Percentiles rank a stretch among this genome's conserved stretches.
phyloP scores from a whole-genome alignment of 371 early-diverging fungal species.

The Circinella minor region DNA sequence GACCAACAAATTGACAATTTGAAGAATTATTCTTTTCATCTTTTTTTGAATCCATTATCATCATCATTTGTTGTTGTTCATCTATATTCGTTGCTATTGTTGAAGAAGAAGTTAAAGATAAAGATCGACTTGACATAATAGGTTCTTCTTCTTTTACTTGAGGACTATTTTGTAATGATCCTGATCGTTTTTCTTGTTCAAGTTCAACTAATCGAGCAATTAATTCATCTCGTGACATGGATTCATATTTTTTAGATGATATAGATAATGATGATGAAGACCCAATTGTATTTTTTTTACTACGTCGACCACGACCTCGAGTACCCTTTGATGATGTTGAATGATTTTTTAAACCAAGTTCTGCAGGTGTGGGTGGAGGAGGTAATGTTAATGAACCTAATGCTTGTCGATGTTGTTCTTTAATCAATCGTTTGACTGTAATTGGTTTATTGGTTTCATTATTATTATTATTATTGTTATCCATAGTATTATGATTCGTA shows the following conservation, averaged over 20 bases:
- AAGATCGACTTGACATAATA: not conserved
- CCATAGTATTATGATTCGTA: not conserved
- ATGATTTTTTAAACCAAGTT: constrained; percentile 27
- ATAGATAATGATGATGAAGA: not conserved
- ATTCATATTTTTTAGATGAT: constrained; percentile 17
- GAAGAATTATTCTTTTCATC: too few species aligned
- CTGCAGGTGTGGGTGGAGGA: constrained; percentile 44
- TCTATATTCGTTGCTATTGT: not conserved
- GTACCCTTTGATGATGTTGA: not conserved
- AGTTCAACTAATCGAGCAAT: constrained; percentile 32
- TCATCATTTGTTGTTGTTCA: not conserved
- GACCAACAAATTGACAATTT: too few species aligned
- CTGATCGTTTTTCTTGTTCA: constrained; percentile 29
- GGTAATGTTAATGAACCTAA: constrained; percentile 31
- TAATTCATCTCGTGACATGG: constrained; percentile 30
- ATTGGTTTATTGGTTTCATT: constrained; percentile 15
- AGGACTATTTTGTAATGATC: constrained; percentile 11
- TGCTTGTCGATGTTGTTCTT: constrained; percentile 27
- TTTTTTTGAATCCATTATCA: too few species aligned
- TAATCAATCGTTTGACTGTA: constrained; percentile 19
- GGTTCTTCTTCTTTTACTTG: constrained; percentile 6
- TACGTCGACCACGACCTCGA: not conserved
- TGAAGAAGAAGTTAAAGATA: not conserved
- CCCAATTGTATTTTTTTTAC: not conserved
- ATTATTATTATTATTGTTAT: constrained; percentile 9